These are phyloP conservation scores for Hanseniaspora clermontiae DNA, from an alignment of 805 yeast species.

Conservation along the genomic window DNA sequence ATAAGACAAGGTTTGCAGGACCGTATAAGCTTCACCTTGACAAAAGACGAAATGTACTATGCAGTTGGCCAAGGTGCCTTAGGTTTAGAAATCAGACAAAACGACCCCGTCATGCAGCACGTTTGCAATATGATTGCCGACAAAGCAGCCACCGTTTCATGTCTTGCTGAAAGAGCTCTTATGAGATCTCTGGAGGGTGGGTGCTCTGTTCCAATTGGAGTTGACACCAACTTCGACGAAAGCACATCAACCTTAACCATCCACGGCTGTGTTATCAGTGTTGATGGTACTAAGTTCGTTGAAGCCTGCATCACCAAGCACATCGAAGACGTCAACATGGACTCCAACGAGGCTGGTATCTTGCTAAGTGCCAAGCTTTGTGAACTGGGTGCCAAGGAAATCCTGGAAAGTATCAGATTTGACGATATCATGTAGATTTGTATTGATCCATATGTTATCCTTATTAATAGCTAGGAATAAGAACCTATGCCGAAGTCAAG, in stretches of 20 bases:
- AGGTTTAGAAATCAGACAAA: conserved; percentile 75
- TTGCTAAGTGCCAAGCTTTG: conserved; percentile 55
- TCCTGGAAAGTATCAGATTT: conserved; percentile 67
- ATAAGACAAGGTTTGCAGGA: conserved; percentile 56
- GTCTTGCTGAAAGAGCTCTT: conserved; percentile 77
- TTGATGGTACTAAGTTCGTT: conserved; percentile 64
- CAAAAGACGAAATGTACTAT: conserved; percentile 72
- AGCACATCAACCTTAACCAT: conserved; percentile 37
- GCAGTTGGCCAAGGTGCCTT: conserved; percentile 99
- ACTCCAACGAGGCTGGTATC: conserved; percentile 58
- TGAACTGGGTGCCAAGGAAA: conserved; percentile 67
- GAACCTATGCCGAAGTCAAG: neutral
- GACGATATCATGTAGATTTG: conserved; percentile 32
- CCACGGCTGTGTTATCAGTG: conserved; percentile 66
- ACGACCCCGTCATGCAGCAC: conserved; percentile 45
- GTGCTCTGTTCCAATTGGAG: conserved; percentile 95
- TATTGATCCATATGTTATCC: too few relatives aligned
- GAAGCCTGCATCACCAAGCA: conserved; percentile 36
- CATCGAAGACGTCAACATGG: conserved; percentile 24
- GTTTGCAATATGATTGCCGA: conserved; percentile 58
- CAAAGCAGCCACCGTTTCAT: conserved; percentile 52
- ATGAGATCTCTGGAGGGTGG: conserved; percentile 92
- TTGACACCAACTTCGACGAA: conserved; percentile 44
- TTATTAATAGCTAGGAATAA: too few relatives aligned
- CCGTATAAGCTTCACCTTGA: conserved; percentile 61